A percentile compares a stretch with the other conserved stretches of the same genome.
Evolutionary conservation across 208 protist species (phyloP).

Genomic region (Wallacemonas sp.): DNA sequence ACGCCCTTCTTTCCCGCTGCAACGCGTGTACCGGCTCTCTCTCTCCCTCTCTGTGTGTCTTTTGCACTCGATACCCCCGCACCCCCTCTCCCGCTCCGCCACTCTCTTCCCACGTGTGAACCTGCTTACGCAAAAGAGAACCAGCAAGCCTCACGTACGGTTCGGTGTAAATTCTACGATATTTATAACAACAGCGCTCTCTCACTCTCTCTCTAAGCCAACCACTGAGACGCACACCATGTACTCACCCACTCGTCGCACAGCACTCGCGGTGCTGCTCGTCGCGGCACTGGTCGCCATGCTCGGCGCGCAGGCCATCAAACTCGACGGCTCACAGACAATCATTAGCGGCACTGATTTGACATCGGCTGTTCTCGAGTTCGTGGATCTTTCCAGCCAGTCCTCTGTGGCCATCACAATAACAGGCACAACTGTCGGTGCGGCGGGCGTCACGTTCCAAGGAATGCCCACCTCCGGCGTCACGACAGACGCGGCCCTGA

Average conservation of each 20-base stretch:
- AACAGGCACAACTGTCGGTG: background rate
- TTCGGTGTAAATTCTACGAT: too few relatives aligned
- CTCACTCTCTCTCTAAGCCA: too few relatives aligned
- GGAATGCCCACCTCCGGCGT: background rate
- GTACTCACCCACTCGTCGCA: background rate
- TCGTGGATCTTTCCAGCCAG: background rate
- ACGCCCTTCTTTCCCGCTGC: too few relatives aligned
- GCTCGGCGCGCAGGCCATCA: background rate
- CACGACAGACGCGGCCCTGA: background rate
- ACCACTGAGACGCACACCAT: background rate
- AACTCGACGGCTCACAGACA: background rate
- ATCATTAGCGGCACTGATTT: background rate
- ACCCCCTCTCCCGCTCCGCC: too few relatives aligned
- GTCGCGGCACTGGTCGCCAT: background rate
- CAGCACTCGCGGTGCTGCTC: background rate
- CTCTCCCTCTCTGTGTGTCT: too few relatives aligned
- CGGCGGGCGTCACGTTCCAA: background rate
- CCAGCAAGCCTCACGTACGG: too few relatives aligned
- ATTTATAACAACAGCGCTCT: background rate
- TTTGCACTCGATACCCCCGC: too few relatives aligned
- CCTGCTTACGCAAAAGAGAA: too few relatives aligned
- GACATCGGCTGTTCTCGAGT: too few relatives aligned
- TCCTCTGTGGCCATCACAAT: background rate
- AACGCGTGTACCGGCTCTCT: too few relatives aligned
- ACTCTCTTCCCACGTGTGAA: too few relatives aligned